Percentiles rank a stretch among this genome's conserved stretches.
Conservation (phyloP, 768 basidiomycete species). For the Tylopilus sp. region DNA sequence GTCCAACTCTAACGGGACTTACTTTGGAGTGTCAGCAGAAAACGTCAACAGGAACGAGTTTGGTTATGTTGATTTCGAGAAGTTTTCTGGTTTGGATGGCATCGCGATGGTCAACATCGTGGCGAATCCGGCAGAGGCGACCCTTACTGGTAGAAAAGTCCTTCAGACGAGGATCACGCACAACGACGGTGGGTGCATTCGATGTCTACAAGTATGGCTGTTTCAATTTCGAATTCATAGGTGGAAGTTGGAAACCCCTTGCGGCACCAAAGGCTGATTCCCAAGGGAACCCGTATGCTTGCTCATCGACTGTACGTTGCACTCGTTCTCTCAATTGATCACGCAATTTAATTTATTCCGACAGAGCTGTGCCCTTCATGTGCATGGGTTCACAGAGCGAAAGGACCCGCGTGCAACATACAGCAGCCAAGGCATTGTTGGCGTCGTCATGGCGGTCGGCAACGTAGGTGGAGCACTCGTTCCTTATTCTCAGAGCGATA, state of each 20-base stretch:
- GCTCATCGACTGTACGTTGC: conserved; percentile 56
- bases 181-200: conserved; percentile 73
- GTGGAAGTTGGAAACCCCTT: conserved; percentile 84
- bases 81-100: conserved; percentile 93
- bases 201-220: not conserved
- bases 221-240: conserved; percentile 36
- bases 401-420: conserved; percentile 88
- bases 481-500: conserved; percentile 84
- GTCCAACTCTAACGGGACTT: conserved; percentile 98
- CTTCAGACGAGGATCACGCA: conserved; percentile 90
- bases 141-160: conserved; percentile 65
- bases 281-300: conserved; percentile 65
- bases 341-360: conserved; percentile 1
- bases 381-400: conserved; percentile 96
- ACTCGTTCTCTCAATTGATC: not conserved
- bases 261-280: conserved; percentile 76
- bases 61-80: conserved; percentile 97
- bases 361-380: conserved; percentile 81
- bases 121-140: conserved; percentile 73
- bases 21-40: conserved; percentile 83
- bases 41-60: conserved; percentile 85
- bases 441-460: conserved; percentile 93
- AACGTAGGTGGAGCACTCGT: conserved; percentile 86
- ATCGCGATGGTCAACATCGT: conserved; percentile 94
- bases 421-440: conserved; percentile 88